Conservation (phyloP, 2,329 filamentous ascomycete genomes). For the Fusarium domesticum region DNA sequence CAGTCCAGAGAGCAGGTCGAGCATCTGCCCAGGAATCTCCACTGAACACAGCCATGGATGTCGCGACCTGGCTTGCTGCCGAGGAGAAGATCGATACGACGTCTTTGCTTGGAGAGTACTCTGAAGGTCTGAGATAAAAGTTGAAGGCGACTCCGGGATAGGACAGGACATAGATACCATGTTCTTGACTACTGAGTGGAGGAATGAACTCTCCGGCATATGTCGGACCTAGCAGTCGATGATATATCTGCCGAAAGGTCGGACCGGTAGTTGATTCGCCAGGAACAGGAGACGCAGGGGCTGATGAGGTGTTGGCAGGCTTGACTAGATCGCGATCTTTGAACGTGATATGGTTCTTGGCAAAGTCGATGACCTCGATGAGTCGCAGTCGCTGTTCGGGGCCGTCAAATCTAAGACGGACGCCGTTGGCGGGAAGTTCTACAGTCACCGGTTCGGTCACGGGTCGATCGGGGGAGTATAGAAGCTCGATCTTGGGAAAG, state of each 20-base stretch:
- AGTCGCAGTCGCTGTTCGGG: slow-evolving; percentile 86
- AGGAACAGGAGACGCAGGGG: slow-evolving; percentile 33
- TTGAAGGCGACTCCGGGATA: slow-evolving; percentile 94
- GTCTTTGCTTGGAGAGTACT: slow-evolving; percentile 73
- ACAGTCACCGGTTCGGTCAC: slow-evolving; percentile 73
- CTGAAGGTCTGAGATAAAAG: slow-evolving; percentile 72
- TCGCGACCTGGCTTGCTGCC: slow-evolving; percentile 70
- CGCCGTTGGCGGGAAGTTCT: slow-evolving; percentile 76
- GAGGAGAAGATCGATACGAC: slow-evolving; percentile 84
- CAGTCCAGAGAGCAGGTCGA: slow-evolving; percentile 72
- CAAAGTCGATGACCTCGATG: slow-evolving; percentile 88
- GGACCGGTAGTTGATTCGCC: slow-evolving; percentile 54
- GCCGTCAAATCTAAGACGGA: slow-evolving; percentile 90
- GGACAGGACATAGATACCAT: slow-evolving; percentile 82
- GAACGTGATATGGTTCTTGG: slow-evolving; percentile 78
- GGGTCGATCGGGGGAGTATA: slow-evolving; percentile 73
- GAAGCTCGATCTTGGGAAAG: slow-evolving; percentile 79
- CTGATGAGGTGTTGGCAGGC: slow-evolving; percentile 42
- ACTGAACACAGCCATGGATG: slow-evolving; percentile 85
- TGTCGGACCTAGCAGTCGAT: slow-evolving; percentile 86
- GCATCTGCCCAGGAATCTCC: slow-evolving; percentile 89
- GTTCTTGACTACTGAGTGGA: slow-evolving; percentile 51
- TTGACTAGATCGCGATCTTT: slow-evolving; percentile 76
- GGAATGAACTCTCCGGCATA: slow-evolving; percentile 90
- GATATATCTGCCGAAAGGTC: slow-evolving; percentile 85